Evolutionary conservation across 345 rosid genomes (phyloP).

Genomic region (Odontarrhena argentea): DNA sequence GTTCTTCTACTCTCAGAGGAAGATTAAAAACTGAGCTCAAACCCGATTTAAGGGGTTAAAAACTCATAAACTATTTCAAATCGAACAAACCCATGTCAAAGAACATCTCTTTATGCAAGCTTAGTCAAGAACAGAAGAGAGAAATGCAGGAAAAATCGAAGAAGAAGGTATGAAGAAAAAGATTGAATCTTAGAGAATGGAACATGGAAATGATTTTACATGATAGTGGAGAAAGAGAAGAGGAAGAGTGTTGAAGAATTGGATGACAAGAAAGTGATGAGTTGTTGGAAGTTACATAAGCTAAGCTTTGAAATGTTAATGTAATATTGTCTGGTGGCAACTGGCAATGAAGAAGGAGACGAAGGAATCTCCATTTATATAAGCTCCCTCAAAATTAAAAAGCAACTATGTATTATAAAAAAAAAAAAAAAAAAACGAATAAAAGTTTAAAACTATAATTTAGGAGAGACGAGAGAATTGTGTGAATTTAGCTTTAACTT

Average conservation of each 20-base stretch:
- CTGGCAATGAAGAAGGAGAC: constrained; percentile 37
- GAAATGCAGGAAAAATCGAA: constrained; percentile 29
- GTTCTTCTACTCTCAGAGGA: constrained; percentile 16
- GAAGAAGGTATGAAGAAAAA: constrained; percentile 8
- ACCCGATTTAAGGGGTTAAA: constrained; percentile 30
- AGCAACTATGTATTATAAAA: neutral
- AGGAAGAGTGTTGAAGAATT: neutral
- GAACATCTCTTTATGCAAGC: constrained; percentile 23
- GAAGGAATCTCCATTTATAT: constrained; percentile 38
- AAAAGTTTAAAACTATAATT: neutral
- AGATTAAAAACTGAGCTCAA: constrained; percentile 23
- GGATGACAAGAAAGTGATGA: constrained; percentile 24
- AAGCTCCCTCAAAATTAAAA: constrained; percentile 6
- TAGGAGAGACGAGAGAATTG: constrained; percentile 27
- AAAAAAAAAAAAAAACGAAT: neutral
- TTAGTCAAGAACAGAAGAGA: constrained; percentile 28
- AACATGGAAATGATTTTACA: constrained; percentile 25
- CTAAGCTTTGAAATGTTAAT: constrained; percentile 13
- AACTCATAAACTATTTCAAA: constrained; percentile 28
- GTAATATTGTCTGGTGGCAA: constrained; percentile 33
- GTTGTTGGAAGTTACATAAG: constrained; percentile 32
- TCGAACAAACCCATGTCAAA: constrained; percentile 33
- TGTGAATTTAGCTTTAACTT: constrained; percentile 11
- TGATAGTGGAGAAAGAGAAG: constrained; percentile 28
- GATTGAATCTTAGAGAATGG: constrained; percentile 30